These are phyloP conservation scores for Begonia fuchsioides DNA, from an alignment of 306 rosid genomes.

Conservation along the genomic window DNA sequence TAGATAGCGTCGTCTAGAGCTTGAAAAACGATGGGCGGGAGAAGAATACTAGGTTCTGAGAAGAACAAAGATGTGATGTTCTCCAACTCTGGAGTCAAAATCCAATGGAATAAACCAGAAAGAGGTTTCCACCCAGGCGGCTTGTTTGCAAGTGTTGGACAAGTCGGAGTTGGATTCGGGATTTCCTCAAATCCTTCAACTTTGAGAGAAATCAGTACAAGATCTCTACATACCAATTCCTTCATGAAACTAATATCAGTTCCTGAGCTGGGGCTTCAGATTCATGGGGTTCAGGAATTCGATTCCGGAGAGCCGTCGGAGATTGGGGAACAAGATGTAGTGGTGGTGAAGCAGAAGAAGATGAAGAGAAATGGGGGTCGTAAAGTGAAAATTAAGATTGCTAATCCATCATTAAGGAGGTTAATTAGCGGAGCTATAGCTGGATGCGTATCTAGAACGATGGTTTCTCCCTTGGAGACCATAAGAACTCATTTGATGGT, in stretches of 20 bases:
- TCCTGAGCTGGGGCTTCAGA: too few species aligned
- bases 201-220: constrained; percentile 1
- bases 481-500: constrained; percentile 52
- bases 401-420: constrained; percentile 33
- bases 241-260: too few species aligned
- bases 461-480: constrained; percentile 50
- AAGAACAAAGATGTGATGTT: neutral
- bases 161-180: neutral
- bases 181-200: neutral
- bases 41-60: neutral
- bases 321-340: constrained; percentile 11
- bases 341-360: constrained; percentile 9
- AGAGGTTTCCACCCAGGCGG: neutral
- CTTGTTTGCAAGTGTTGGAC: constrained; percentile 1
- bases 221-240: too few species aligned
- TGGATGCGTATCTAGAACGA: constrained; percentile 34
- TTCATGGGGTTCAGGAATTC: too few species aligned
- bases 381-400: constrained; percentile 33
- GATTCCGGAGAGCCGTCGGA: too few species aligned
- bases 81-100: neutral
- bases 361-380: constrained; percentile 11
- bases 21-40: too few species aligned
- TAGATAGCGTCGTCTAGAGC: too few species aligned
- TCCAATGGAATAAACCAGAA: neutral
- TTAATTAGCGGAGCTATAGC: constrained; percentile 63